Percentiles rank a stretch among this genome's conserved stretches.
Evolutionary conservation across 176 grass and related monocot species (phyloP).

Genomic region (Rhynchospora pubera): DNA sequence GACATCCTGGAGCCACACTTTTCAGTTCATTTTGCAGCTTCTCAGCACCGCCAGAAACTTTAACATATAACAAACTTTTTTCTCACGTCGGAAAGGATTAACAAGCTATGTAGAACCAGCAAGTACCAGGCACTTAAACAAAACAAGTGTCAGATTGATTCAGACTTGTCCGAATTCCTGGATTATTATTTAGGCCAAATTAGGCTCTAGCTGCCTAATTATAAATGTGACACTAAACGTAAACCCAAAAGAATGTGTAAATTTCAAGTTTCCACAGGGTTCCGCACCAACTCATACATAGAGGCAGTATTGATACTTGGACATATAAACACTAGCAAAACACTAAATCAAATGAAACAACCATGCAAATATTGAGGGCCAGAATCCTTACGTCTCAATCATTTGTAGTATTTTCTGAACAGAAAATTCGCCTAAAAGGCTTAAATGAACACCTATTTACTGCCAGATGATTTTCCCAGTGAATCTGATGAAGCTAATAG

Average conservation of each 20-base stretch:
- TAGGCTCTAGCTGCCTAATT: neutral
- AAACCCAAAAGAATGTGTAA: neutral
- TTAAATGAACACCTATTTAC: neutral
- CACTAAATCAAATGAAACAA: neutral
- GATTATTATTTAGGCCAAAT: neutral
- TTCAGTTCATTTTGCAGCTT: neutral
- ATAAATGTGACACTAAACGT: neutral
- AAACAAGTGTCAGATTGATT: neutral
- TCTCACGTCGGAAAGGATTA: neutral
- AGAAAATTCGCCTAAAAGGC: neutral
- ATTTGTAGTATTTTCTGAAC: neutral
- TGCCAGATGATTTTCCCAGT: neutral
- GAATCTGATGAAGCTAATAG: constrained; percentile 13
- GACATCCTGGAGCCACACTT: neutral
- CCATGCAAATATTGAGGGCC: neutral
- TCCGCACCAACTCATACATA: neutral
- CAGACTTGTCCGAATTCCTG: neutral
- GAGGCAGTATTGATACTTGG: neutral
- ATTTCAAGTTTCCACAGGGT: neutral
- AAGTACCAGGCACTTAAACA: neutral
- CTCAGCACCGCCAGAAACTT: neutral
- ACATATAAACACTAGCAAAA: neutral
- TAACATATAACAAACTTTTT: neutral
- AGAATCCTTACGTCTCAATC: neutral
- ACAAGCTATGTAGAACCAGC: neutral